Evolutionary conservation across 108 stramenopile species (phyloP).

Genomic region (Nitzschia palea): DNA sequence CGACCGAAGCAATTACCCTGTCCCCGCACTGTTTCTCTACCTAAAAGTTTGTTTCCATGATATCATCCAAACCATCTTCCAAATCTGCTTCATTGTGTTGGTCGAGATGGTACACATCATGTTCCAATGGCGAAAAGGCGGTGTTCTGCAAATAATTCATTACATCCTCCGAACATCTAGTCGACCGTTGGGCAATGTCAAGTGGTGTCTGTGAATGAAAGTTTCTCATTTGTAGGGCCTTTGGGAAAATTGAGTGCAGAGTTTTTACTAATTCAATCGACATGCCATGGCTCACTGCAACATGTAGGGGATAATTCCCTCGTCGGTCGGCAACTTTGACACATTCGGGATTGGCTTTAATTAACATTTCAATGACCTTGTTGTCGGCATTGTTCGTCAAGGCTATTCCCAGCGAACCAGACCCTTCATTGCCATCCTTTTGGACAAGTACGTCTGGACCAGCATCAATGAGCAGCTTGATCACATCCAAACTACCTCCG

Average conservation of each 20-base stretch:
- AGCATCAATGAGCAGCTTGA: conserved; percentile 31
- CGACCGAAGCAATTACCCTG: too few relatives aligned
- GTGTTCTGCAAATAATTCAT: conserved; percentile 38
- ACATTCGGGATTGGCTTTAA: conserved; percentile 31
- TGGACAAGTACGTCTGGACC: conserved; percentile 40
- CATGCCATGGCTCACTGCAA: conserved; percentile 28
- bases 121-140: conserved; percentile 14
- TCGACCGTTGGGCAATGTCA: conserved; percentile 41
- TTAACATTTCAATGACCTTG: conserved; percentile 27
- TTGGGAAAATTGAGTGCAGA: conserved; percentile 27
- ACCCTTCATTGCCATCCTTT: conserved; percentile 38
- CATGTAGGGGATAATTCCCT: conserved; percentile 47
- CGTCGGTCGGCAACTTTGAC: conserved; percentile 30
- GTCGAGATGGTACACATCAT: conserved; percentile 14
- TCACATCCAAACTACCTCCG: conserved; percentile 36
- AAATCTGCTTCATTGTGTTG: conserved; percentile 2
- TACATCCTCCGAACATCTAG: conserved; percentile 36
- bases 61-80: conserved; percentile 37
- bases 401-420: conserved; percentile 33
- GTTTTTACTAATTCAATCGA: conserved; percentile 14
- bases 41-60: conserved; percentile 32
- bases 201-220: conserved; percentile 56
- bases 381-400: conserved; percentile 8
- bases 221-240: conserved; percentile 36
- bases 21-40: too few relatives aligned